These are phyloP conservation scores for Diplosphaera chodatii DNA, from an alignment of 139 green algal species.

Conservation along the genomic window DNA sequence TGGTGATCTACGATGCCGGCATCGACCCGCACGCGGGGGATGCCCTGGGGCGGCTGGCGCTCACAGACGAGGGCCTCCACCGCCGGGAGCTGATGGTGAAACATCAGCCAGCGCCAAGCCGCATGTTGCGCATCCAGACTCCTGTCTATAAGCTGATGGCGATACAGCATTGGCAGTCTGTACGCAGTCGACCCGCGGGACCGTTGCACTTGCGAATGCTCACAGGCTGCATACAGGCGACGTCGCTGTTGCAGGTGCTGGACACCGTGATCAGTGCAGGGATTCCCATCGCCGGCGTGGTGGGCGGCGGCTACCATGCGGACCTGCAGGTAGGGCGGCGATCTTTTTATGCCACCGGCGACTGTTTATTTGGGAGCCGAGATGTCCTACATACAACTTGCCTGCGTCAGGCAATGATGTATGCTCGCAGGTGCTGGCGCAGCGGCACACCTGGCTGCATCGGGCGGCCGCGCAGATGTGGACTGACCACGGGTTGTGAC, in stretches of 20 bases:
- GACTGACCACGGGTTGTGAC: slow-evolving; percentile 32
- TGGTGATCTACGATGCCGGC: slow-evolving; percentile 86
- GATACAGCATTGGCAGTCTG: no score
- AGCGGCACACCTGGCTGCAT: slow-evolving; percentile 62
- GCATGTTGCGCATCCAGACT: not conserved
- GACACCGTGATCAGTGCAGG: slow-evolving; percentile 62
- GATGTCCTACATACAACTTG: no score
- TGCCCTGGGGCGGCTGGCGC: slow-evolving; percentile 55
- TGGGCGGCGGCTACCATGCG: slow-evolving; percentile 68
- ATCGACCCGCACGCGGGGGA: slow-evolving; percentile 74
- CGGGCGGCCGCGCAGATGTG: slow-evolving; percentile 53
- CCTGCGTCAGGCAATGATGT: no score
- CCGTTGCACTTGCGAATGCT: no score
- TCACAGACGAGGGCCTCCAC: slow-evolving; percentile 60
- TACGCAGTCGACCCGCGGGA: no score
- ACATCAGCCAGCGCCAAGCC: no score
- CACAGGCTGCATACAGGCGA: not conserved
- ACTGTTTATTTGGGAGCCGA: no score
- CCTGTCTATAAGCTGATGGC: not conserved
- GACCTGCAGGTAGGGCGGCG: no score
- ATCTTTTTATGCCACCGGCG: no score
- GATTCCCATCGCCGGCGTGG: slow-evolving; percentile 63
- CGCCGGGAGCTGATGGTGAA: slow-evolving; percentile 68
- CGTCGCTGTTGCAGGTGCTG: slow-evolving; percentile 28
- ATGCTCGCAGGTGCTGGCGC: slow-evolving; percentile 57